Percentiles rank a stretch among this genome's conserved stretches.
Conservation (phyloP, 805 yeast species). For the Kuraishia ogatae region DNA sequence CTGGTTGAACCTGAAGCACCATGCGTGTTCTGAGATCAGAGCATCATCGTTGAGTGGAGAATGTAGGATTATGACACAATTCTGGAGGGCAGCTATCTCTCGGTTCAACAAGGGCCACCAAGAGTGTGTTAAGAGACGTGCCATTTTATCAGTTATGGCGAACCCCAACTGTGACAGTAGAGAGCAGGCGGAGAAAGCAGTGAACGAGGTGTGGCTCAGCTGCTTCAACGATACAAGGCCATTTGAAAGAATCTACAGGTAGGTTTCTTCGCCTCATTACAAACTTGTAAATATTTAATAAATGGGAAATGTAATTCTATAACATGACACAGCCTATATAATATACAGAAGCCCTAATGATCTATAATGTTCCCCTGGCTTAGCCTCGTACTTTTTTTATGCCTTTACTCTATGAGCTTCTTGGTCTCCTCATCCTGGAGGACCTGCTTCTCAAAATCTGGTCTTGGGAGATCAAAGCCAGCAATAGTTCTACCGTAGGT, state of each 20-base stretch:
- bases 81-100: conserved; percentile 36
- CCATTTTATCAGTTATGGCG: conserved; percentile 72
- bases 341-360: too few species aligned
- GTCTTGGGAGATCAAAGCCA: conserved; percentile 39
- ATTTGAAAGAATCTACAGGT: conserved; percentile 83
- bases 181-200: conserved; percentile 70
- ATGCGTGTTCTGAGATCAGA: conserved; percentile 94
- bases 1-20: conserved; percentile 79
- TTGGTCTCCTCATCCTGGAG: background rate
- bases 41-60: conserved; percentile 93
- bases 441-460: conserved; percentile 22
- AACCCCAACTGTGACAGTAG: conserved; percentile 74
- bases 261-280: conserved; percentile 6
- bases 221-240: conserved; percentile 96
- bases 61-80: conserved; percentile 84
- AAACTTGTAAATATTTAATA: background rate
- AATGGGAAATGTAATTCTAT: background rate
- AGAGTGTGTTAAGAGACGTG: conserved; percentile 83
- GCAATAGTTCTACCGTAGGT: conserved; percentile 34
- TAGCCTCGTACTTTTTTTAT: background rate
- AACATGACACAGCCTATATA: too few species aligned
- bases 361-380: background rate
- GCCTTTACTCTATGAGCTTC: background rate
- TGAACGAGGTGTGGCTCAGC: conserved; percentile 83
- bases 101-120: conserved; percentile 78